Evolutionary conservation across 192 early-diverging fungal species (phyloP).

Genomic region (Backusella westeae): DNA sequence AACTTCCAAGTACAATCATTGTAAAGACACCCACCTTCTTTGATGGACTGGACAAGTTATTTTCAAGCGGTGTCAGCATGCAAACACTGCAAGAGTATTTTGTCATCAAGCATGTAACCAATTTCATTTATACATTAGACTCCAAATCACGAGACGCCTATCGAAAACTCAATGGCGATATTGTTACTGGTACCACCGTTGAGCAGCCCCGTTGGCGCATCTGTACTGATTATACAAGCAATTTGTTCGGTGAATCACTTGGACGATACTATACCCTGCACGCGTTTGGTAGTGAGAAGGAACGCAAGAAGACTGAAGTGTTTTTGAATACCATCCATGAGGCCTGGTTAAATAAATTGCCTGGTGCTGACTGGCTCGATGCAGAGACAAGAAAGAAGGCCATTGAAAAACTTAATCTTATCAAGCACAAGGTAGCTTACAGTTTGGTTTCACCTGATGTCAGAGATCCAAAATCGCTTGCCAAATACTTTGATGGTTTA

Average conservation of each 20-base stretch:
- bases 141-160: neutral
- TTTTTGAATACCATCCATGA: constrained; percentile 42
- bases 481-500: constrained; percentile 52
- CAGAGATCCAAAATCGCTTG: constrained; percentile 39
- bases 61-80: neutral
- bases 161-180: neutral
- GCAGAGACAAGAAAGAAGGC: constrained; percentile 35
- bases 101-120: constrained; percentile 14
- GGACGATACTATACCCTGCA: constrained; percentile 45
- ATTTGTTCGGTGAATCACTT: constrained; percentile 11
- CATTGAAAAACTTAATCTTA: constrained; percentile 40
- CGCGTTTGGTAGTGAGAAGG: constrained; percentile 42
- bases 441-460: constrained; percentile 59
- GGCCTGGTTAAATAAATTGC: constrained; percentile 35
- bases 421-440: constrained; percentile 64
- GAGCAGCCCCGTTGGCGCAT: constrained; percentile 40
- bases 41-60: constrained; percentile 38
- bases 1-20: constrained; percentile 39
- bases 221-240: constrained; percentile 21
- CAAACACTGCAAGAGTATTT: constrained; percentile 38
- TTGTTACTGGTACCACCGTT: constrained; percentile 15
- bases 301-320: constrained; percentile 34
- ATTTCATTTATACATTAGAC: constrained; percentile 8
- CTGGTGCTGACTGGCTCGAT: constrained; percentile 46
- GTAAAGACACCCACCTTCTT: constrained; percentile 48